Percentiles rank a stretch among this genome's conserved stretches.
These are phyloP conservation scores for Simplicillium sp. DNA, from an alignment of 2,329 filamentous ascomycete species.

Conservation along the genomic window DNA sequence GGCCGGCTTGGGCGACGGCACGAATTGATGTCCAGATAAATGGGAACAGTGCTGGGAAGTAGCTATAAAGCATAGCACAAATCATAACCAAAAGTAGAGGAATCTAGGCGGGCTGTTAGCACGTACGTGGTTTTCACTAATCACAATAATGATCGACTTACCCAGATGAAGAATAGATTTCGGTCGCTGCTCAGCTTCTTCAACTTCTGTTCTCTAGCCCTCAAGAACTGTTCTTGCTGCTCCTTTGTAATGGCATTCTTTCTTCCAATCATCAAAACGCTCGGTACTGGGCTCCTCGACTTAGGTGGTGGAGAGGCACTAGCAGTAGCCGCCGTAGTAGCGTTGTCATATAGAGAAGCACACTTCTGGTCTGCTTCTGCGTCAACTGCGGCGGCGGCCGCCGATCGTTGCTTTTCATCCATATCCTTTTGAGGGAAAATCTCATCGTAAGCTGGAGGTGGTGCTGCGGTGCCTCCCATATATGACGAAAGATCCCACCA, in stretches of 20 bases:
- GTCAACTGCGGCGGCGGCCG: constrained; percentile 47
- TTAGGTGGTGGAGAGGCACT: constrained; percentile 6
- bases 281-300: constrained; percentile 28
- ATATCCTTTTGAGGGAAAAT: constrained; percentile 54
- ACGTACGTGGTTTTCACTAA: background rate
- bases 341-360: constrained; percentile 39
- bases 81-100: constrained; percentile 38
- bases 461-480: constrained; percentile 34
- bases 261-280: constrained; percentile 48
- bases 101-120: constrained; percentile 16
- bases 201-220: constrained; percentile 51
- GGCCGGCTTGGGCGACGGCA: constrained; percentile 19
- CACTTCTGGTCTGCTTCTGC: constrained; percentile 51
- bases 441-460: constrained; percentile 71
- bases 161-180: constrained; percentile 62
- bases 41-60: constrained; percentile 37
- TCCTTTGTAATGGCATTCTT: constrained; percentile 56
- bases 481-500: constrained; percentile 62
- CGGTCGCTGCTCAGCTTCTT: constrained; percentile 55
- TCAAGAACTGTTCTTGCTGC: constrained; percentile 53
- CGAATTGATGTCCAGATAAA: constrained; percentile 23
- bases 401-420: constrained; percentile 49
- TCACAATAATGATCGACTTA: constrained; percentile 23
- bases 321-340: constrained; percentile 11
- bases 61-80: constrained; percentile 39